These are phyloP conservation scores for Pholiota molesta DNA, from an alignment of 768 basidiomycete species.

Conservation along the genomic window DNA sequence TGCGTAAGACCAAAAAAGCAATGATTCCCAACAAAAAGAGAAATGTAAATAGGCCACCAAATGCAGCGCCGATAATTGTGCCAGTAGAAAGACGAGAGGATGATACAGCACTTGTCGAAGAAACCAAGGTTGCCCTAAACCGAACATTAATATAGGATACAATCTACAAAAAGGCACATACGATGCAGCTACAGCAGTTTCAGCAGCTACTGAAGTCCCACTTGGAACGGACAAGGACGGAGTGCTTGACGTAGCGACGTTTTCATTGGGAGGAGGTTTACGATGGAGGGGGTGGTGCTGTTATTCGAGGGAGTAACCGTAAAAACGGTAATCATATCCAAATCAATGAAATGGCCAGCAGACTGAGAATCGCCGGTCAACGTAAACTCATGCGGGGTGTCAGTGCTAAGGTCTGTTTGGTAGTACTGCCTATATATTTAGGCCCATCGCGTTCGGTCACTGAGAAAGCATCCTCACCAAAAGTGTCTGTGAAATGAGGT, in stretches of 20 bases:
- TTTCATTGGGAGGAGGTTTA: conserved; percentile 8
- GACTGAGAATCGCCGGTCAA: conserved; percentile 34
- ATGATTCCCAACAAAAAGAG: conserved; percentile 26
- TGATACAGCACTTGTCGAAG: conserved; percentile 6
- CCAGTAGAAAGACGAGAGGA: conserved; percentile 23
- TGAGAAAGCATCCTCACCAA: conserved; percentile 27
- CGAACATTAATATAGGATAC: neutral
- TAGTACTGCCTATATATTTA: conserved; percentile 39
- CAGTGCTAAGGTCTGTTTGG: conserved; percentile 36
- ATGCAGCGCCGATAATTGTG: conserved; percentile 24
- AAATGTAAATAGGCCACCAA: conserved; percentile 31
- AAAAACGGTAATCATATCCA: conserved; percentile 45
- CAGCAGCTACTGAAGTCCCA: conserved; percentile 9
- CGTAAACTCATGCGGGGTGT: conserved; percentile 39
- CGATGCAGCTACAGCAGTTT: conserved; percentile 13
- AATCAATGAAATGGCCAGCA: conserved; percentile 44
- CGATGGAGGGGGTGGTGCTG: neutral
- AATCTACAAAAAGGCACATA: conserved; percentile 9
- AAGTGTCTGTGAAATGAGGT: conserved; percentile 28
- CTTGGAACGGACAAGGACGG: neutral
- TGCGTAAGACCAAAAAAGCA: conserved; percentile 27
- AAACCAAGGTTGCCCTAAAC: neutral
- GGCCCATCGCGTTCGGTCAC: neutral
- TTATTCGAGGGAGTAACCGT: conserved; percentile 8
- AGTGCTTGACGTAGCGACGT: neutral